These are phyloP conservation scores for Pseudopithomyces chartarum DNA, from an alignment of 2,329 filamentous ascomycete species.

Conservation along the genomic window DNA sequence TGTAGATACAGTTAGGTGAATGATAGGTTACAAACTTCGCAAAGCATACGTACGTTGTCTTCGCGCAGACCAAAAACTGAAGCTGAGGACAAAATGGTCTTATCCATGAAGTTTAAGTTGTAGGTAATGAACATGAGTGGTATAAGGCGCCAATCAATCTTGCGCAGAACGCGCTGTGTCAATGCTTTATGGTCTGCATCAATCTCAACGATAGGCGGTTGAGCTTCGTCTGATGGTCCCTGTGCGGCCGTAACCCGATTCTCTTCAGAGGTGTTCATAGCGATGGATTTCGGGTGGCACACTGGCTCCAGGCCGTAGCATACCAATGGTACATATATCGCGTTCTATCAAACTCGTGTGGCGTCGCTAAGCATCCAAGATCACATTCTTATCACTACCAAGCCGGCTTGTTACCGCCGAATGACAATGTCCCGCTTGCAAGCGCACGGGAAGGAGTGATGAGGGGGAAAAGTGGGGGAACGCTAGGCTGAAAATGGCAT, in stretches of 20 bases:
- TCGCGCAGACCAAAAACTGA: conserved; percentile 58
- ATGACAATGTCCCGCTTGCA: neutral
- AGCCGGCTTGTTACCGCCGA: neutral
- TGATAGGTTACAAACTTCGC: neutral
- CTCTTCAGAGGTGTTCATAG: neutral
- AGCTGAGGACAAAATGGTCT: conserved; percentile 55
- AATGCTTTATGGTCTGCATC: neutral
- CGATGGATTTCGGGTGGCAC: no score
- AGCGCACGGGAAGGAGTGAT: neutral
- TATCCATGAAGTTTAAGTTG: conserved; percentile 67
- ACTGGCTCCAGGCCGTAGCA: no score
- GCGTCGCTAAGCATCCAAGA: neutral
- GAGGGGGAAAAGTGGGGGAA: neutral
- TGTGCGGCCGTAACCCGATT: neutral
- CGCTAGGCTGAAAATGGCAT: neutral
- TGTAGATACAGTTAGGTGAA: neutral
- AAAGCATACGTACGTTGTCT: conserved; percentile 11
- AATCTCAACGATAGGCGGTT: neutral
- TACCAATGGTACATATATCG: neutral
- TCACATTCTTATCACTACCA: neutral
- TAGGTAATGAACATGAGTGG: conserved; percentile 64
- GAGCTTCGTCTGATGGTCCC: neutral
- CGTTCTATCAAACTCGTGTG: neutral
- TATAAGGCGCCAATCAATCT: conserved; percentile 62
- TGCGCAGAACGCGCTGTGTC: conserved; percentile 52